These are phyloP conservation scores for Heritiera littoralis DNA, from an alignment of 345 rosid species.

Conservation along the genomic window DNA sequence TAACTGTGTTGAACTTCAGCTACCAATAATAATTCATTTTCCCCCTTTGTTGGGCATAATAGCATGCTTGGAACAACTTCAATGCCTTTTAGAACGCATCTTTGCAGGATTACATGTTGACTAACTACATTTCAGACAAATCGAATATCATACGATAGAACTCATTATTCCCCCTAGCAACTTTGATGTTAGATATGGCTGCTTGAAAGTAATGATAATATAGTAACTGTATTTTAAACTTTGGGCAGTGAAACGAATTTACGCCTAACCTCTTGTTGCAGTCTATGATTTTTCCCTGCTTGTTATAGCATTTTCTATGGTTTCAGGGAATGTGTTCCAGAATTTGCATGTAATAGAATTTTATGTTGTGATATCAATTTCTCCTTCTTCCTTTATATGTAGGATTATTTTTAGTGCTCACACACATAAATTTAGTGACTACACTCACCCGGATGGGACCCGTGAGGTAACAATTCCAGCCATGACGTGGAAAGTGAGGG, in stretches of 20 bases:
- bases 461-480: conserved; percentile 58
- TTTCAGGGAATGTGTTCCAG: not conserved
- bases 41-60: not conserved
- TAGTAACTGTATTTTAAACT: not conserved
- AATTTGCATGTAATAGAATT: not conserved
- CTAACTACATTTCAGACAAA: not conserved
- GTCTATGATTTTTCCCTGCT: not conserved
- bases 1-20: not conserved
- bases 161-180: not conserved
- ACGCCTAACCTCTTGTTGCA: not conserved
- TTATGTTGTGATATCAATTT: not conserved
- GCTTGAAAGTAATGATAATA: not conserved
- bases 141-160: not conserved
- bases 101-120: not conserved
- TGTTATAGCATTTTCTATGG: not conserved
- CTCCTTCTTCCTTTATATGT: conserved; percentile 16
- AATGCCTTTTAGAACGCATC: not conserved
- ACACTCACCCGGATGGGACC: conserved; percentile 57
- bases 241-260: not conserved
- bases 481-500: conserved; percentile 60
- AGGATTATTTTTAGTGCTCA: conserved; percentile 62
- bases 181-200: conserved; percentile 3
- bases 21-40: not conserved
- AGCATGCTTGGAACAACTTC: not conserved
- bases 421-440: conserved; percentile 46